Evolutionary conservation across 495 filamentous ascomycete genomes (phyloP), one percentile per base, ranked within the genome.

Genomic region (Aspergillus incahuasiensis): DNA sequence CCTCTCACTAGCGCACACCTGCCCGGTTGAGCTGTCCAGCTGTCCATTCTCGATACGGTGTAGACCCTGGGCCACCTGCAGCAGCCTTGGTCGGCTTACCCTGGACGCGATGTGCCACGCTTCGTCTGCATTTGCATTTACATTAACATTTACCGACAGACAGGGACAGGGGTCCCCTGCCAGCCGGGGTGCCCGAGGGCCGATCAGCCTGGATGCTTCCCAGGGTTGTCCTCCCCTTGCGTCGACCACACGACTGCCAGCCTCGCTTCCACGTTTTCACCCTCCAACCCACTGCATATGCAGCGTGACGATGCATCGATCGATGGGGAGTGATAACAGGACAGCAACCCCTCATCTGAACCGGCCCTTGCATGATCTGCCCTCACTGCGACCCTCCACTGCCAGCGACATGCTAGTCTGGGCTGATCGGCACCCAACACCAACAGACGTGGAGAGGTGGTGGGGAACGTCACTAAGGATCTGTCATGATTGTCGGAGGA

Each of bases 201-300:
- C 8, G 41, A 48, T 56, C 48, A 22, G 19, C 15, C 45, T 32
- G 16, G 0, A 8, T n/a, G 21, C 8, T 28, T 28, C 25, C 25
- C n/a, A n/a, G n/a, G n/a, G n/a, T n/a, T n/a, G n/a, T n/a, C n/a
- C n/a, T n/a, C n/a, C 57, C 57, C 57, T 60, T 60, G 57, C 57
- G 44, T 60, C 43, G 13, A 13, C n/a, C 28, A 47, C 35, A 16
- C 21, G 20, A 28, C 35, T 20, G 35, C 34, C 45, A 19, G 44
- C 35, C 47, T 35, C 40, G 44, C 47, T 5, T 48, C 58, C 58
- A 60, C 58, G 58, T 56, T 59, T 55, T 56, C 18, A 24, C 35
- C 7, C 20, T n/a, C 13, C 41, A 35, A 21, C 19, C 12, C 35
- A 15, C 16, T 34, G 45, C 50, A 58, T 8, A 20, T 19, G 22